Base-by-base conservation (phyloP, 495 filamentous ascomycete genomes). In the Tirmania nivea region DNA sequence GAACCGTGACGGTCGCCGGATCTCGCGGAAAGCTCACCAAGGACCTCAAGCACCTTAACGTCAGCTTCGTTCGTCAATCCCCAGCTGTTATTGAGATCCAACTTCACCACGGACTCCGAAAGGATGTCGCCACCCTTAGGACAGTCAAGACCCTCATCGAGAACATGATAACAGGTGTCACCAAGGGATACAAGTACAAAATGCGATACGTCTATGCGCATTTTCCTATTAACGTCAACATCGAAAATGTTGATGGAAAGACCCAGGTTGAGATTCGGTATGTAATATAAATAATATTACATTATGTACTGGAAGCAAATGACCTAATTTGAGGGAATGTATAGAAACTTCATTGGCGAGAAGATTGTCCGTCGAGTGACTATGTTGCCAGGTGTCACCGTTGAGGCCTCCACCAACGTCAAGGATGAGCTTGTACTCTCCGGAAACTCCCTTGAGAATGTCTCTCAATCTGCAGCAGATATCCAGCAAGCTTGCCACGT, bases 141-240 rank as follows among this genome's bases (percentile, higher is more conserved):
- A 97, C 90, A 64, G 90, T 97, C 79, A 83, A 83, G 63, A 86
- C 87, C 54, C 65, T 96, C 70, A 94, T 97, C 76, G 83, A 90
- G 78, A 97, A 97, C 80, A 64, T 97, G 70, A 84, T 96, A 72
- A 81, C 86, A 67, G 90, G 90, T 70, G 90, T 97, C 57, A 97
- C 92, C 67, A 88, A 83, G 74, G 90, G 90, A 57, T 97, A 83
- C 84, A 89, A 89, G 75, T 97, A 97, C 83, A 97, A 96, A 83
- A 96, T 97, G 90, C 84, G 90, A 61, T 97, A 97, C 73, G 90
- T 97, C 73, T 97, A 97, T 70, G 90, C 90, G 64, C 90, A 97
- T 79, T 97, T 97, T 69, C 90, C 90, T 69, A 97, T 97, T 85
- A 97, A 96, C 78, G 90, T 97, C 70, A 96, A 96, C 76, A 72